phyloP scores from a whole-genome alignment of 2,329 filamentous ascomycete species.

The Botrytis elliptica region DNA sequence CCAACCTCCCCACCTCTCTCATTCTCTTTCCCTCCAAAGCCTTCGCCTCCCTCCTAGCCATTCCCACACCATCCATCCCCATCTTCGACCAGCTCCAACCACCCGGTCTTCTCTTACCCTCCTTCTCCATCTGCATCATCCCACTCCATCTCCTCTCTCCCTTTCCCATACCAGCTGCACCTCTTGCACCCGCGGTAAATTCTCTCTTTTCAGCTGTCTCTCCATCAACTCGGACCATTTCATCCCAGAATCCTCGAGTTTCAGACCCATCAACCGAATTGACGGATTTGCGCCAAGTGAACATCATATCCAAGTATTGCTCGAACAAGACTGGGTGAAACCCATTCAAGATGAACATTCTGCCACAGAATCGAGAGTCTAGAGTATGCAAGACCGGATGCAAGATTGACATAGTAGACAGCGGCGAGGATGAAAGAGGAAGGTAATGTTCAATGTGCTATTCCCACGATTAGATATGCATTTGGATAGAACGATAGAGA shows the following conservation, averaged over 20 bases:
- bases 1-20: conserved; percentile 14
- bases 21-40: conserved; percentile 15
- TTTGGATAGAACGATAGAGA: no score
- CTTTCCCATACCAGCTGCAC: background rate
- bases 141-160: conserved; percentile 16
- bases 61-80: conserved; percentile 18
- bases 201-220: conserved; percentile 27
- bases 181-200: conserved; percentile 24
- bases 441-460: conserved; percentile 72
- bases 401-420: conserved; percentile 61
- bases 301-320: conserved; percentile 24
- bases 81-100: conserved; percentile 16
- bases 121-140: conserved; percentile 8
- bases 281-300: background rate
- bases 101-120: conserved; percentile 7
- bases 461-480: conserved; percentile 41
- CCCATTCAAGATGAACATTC: conserved; percentile 40
- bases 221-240: conserved; percentile 24
- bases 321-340: conserved; percentile 22
- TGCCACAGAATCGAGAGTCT: conserved; percentile 23
- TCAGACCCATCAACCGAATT: background rate
- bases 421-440: conserved; percentile 58
- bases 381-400: conserved; percentile 55
- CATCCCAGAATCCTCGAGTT: conserved; percentile 18
- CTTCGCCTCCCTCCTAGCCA: conserved; percentile 7